phyloP scores from a whole-genome alignment of 352 stramenopile genomes.

The Phytophthora pisi region DNA sequence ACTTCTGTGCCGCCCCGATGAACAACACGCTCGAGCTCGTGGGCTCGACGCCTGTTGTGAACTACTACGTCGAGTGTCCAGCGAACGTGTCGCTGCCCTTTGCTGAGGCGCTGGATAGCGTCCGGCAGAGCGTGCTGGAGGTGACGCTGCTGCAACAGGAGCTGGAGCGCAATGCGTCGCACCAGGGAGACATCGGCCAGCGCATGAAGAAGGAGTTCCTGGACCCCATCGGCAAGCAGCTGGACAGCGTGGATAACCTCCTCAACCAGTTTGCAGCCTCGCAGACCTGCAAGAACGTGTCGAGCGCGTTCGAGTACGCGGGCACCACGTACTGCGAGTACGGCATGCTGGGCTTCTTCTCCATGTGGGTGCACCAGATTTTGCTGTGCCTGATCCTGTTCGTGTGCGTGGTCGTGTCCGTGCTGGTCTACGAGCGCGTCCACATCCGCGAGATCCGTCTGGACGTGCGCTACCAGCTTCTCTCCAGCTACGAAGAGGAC shows the following conservation, averaged over 20 bases:
- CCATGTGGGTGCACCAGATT: conserved; percentile 88
- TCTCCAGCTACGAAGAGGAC: conserved; percentile 84
- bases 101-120: conserved; percentile 30
- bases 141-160: conserved; percentile 50
- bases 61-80: conserved; percentile 73
- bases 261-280: conserved; percentile 46
- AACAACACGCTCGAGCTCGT: conserved; percentile 71
- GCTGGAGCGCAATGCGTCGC: conserved; percentile 56
- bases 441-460: conserved; percentile 61
- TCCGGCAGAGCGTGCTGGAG: conserved; percentile 36
- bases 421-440: conserved; percentile 82
- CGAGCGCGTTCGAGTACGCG: conserved; percentile 51
- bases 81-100: conserved; percentile 63
- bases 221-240: conserved; percentile 64
- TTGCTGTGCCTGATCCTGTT: conserved; percentile 80
- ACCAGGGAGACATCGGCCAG: conserved; percentile 52
- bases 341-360: conserved; percentile 84
- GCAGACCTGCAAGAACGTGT: conserved; percentile 59
- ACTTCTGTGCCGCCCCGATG: conserved; percentile 76
- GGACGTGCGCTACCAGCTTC: conserved; percentile 74
- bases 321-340: conserved; percentile 75
- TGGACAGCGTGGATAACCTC: conserved; percentile 37
- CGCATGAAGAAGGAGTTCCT: conserved; percentile 80
- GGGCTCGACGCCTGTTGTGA: conserved; percentile 46
- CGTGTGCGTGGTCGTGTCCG: conserved; percentile 68